Conservation (phyloP, 2,329 filamentous ascomycete genomes). For the Rachicladosporium sp. region DNA sequence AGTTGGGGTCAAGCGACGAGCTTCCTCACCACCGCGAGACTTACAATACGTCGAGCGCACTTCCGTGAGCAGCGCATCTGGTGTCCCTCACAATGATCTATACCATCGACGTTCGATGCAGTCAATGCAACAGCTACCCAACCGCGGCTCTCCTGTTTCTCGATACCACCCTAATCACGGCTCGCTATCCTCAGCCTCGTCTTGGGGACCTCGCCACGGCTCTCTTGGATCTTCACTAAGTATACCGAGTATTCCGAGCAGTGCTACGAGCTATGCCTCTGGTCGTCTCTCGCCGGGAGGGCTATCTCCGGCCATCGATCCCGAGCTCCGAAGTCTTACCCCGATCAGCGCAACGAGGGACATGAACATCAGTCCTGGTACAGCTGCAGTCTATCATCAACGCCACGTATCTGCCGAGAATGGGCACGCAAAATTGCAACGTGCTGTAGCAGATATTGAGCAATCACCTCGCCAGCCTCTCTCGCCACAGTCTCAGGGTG, state of each 20-base stretch:
- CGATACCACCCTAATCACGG: constrained; percentile 46
- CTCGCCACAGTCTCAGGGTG: constrained; percentile 41
- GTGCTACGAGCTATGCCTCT: constrained; percentile 52
- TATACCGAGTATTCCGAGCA: constrained; percentile 48
- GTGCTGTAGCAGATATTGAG: background rate
- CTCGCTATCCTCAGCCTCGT: constrained; percentile 55
- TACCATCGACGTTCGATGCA: constrained; percentile 40
- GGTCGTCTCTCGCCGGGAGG: constrained; percentile 49
- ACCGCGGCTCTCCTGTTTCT: constrained; percentile 34
- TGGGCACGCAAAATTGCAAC: too few relatives aligned
- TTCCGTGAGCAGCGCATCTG: constrained; percentile 31
- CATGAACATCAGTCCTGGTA: too few relatives aligned
- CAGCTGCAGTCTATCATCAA: too few relatives aligned
- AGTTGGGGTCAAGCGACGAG: constrained; percentile 50
- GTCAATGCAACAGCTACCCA: constrained; percentile 39
- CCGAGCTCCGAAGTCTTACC: constrained; percentile 31
- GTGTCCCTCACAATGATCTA: constrained; percentile 29
- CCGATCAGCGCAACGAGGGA: too few relatives aligned
- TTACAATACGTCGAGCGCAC: constrained; percentile 33
- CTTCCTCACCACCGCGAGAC: constrained; percentile 51
- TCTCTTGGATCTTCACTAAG: constrained; percentile 51
- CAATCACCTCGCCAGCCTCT: constrained; percentile 36
- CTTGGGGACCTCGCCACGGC: constrained; percentile 45
- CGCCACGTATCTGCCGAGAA: too few relatives aligned
- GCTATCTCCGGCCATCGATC: constrained; percentile 45